phyloP scores from a whole-genome alignment of 257 asterid species.

The Solanum medicagineum region DNA sequence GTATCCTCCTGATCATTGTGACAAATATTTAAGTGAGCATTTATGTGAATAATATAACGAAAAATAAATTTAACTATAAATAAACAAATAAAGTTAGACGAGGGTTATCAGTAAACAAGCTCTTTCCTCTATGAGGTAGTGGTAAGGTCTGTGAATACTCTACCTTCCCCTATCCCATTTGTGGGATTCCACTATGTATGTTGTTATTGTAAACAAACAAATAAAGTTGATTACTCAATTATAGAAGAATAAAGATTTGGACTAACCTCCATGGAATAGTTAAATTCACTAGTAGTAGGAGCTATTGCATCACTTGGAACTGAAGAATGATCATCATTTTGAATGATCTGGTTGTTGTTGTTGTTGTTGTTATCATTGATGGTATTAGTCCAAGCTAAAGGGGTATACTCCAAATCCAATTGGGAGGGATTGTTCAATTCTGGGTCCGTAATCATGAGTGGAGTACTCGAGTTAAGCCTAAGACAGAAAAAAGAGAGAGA shows the following conservation, averaged over 20 bases:
- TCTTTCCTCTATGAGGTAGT: no score
- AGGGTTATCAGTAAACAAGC: no score
- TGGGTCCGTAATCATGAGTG: neutral
- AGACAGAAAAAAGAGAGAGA: neutral
- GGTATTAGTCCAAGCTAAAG: neutral
- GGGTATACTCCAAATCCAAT: neutral
- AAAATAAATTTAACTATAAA: neutral
- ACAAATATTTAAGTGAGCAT: neutral
- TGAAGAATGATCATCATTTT: neutral
- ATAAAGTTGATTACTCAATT: neutral
- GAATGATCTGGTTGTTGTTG: neutral
- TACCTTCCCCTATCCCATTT: no score
- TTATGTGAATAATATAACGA: neutral
- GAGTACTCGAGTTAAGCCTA: neutral
- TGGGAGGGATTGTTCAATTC: neutral
- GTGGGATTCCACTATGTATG: no score
- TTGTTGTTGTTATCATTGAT: no score
- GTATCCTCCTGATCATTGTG: neutral
- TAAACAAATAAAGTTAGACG: neutral
- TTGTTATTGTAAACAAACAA: neutral
- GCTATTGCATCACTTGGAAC: neutral
- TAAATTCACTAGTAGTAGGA: neutral
- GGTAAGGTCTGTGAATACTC: no score
- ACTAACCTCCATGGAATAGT: neutral
- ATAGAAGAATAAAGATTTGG: neutral